Evolutionary conservation across 2,329 filamentous ascomycete species (phyloP), one percentile per base, ranked within the genome.

Genomic region (Periconia sp.): DNA sequence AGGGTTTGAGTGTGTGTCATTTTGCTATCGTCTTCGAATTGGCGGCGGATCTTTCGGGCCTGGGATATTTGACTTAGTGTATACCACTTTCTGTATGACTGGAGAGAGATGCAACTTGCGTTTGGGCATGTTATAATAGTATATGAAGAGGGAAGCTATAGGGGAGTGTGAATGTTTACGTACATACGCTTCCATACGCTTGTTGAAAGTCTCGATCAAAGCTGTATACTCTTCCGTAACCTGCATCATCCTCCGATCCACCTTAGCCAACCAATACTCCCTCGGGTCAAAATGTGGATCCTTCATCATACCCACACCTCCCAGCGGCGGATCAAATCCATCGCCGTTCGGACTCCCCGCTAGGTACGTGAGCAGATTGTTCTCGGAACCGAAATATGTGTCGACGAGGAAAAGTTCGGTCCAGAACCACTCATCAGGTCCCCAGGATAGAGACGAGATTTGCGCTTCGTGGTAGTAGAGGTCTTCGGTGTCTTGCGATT

Each of bases 121-220:
- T 27, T 27, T 27, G 23, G 23, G 23, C 23, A 27, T 27, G 8
- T 27, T 27, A 8, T 27, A 27, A 8, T 3, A 8, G 3, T 27
- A 8, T 8, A 13, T n/a, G 20, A 14, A 43, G 20, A n/a, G 3
- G 17, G 6, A 40, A 41, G 41, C 14, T n/a, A n/a, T 2, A 23
- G 31, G 17, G 15, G 18, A 23, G 18, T 1, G 9, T 17, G 18
- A 27, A n/a, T 20, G n/a, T n/a, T n/a, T 15, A 52, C 57, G 54
- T 44, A 64, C 61, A 52, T 64, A 64, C 31, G 49, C 42, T 44
- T 64, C 56, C 56, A 62, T 62, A 13, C 61, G 50, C 17, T 54
- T 53, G 42, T 53, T 54, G 40, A 60, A 62, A 0, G 57, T 61
- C 17, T 59, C 56, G 2, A 64, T 49, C 8, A 64, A 48, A 3